phyloP scores from a whole-genome alignment of 2,329 filamentous ascomycete genomes.

The Fusarium avenaceum region DNA sequence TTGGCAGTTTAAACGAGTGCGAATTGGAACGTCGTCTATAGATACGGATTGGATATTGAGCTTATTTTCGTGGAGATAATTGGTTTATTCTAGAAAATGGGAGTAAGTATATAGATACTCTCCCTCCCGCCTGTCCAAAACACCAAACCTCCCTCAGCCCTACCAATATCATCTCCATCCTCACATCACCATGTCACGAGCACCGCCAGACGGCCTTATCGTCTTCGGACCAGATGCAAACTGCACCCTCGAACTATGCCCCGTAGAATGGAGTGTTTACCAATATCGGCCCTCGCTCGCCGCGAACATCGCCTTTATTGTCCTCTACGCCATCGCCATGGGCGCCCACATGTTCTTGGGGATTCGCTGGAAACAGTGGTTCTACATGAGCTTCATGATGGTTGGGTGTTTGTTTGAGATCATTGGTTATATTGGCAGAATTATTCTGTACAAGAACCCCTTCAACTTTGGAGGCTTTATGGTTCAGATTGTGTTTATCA shows the following conservation, averaged over 20 bases:
- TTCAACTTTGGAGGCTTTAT: slow-evolving; percentile 71
- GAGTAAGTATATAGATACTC: not conserved
- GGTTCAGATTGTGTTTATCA: slow-evolving; percentile 68
- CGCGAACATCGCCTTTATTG: slow-evolving; percentile 59
- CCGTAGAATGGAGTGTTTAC: slow-evolving; percentile 61
- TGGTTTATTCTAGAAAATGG: no score
- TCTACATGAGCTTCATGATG: slow-evolving; percentile 64
- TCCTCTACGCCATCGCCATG: slow-evolving; percentile 62
- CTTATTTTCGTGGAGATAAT: no score
- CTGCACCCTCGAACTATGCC: slow-evolving; percentile 64
- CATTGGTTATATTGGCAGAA: slow-evolving; percentile 72
- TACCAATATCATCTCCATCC: not conserved
- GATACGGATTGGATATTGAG: no score
- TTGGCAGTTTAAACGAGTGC: slow-evolving; percentile 30
- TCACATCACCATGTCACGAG: slow-evolving; percentile 28
- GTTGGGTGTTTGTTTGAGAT: slow-evolving; percentile 69
- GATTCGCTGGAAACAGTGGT: slow-evolving; percentile 58
- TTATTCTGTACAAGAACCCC: slow-evolving; percentile 68
- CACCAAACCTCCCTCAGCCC: not conserved
- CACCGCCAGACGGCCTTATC: slow-evolving; percentile 34
- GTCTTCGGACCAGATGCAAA: slow-evolving; percentile 62
- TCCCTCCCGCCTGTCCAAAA: not conserved
- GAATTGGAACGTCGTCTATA: not conserved
- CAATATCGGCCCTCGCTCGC: slow-evolving; percentile 61
- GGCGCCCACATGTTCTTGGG: slow-evolving; percentile 59